These are phyloP conservation scores for Pichia sp. DNA, from an alignment of 1,139 yeast genomes.

Conservation along the genomic window DNA sequence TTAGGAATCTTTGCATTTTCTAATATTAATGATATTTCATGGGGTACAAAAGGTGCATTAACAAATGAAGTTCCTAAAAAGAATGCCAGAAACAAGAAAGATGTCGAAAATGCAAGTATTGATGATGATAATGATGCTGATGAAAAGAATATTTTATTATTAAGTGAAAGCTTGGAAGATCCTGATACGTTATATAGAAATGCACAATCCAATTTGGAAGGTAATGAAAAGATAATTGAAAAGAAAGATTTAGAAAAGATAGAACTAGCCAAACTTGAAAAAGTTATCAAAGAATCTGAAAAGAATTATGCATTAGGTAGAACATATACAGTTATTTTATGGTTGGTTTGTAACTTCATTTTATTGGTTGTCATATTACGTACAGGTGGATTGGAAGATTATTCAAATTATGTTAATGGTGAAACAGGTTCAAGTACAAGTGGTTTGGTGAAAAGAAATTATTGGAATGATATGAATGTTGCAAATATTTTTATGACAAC, in stretches of 20 bases:
- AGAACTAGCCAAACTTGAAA: constrained; percentile 17
- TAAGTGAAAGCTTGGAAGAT: constrained; percentile 27
- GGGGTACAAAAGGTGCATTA: constrained; percentile 80
- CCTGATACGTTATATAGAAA: constrained; percentile 25
- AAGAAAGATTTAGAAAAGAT: constrained; percentile 18
- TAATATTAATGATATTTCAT: constrained; percentile 77
- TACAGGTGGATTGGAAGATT: constrained; percentile 30
- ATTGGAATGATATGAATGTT: constrained; percentile 26
- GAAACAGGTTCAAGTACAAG: constrained; percentile 40
- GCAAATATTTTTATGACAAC: constrained; percentile 54
- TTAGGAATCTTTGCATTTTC: constrained; percentile 77
- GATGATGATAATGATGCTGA: not conserved
- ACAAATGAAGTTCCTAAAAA: constrained; percentile 17
- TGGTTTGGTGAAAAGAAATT: constrained; percentile 39
- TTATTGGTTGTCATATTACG: constrained; percentile 67
- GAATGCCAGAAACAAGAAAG: constrained; percentile 14
- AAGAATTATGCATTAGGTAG: constrained; percentile 63
- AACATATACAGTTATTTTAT: constrained; percentile 80
- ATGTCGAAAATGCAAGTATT: not conserved
- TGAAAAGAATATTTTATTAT: constrained; percentile 18
- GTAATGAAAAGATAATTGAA: not conserved
- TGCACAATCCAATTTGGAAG: constrained; percentile 15
- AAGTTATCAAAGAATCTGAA: constrained; percentile 35
- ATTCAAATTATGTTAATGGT: constrained; percentile 34
- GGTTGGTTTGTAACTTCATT: constrained; percentile 77